Base-by-base conservation (phyloP, 2,329 filamentous ascomycete genomes). In the Aspergillus carbonarius region DNA sequence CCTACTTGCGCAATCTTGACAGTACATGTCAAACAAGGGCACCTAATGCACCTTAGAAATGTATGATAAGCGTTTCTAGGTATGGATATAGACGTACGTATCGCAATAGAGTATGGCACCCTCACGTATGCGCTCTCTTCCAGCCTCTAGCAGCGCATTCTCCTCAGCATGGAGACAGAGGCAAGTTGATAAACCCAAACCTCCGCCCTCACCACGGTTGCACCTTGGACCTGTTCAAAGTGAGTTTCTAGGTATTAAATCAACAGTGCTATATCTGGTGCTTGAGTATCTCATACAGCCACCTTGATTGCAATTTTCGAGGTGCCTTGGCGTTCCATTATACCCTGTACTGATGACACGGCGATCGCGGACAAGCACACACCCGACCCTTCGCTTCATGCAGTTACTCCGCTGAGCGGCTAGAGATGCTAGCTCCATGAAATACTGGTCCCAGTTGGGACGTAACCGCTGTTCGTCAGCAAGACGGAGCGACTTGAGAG, bases 1-100 rank as follows among this genome's bases (percentile, higher is more conserved):
- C 95, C 95, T 7, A 98, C 92, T 78, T 99, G 95, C 20, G 92
- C 91, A 70, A 99, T 98, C 80, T 99, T 99, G 80, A 99, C 96
- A 69, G 92, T 96, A 76, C 95, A 99, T 2, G 95, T 99, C 74
- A 99, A 81, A 73, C 95, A 99, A 4, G 95, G 95, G 75, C 95
- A 99, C 0, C 82, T 85, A 60, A 23, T 10, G 25, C 25, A 18
- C 17, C 10, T 23, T 17, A 32, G 27, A 20, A 23, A 37, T 39
- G 20, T 39, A 35, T 10, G 2, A 13, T 52, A n/a, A 48, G n/a
- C 53, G 17, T 30, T 17, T 27, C 27, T 9, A 42, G n/a, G 53
- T 20, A 57, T 30, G 34, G 40, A 25, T 52, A 20, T 49, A 30
- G 20, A 67, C 77, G 67, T 63, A 82, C 66, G 93, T 97, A 72